phyloP scores from a whole-genome alignment of 2,329 filamentous ascomycete genomes.

The Ophiocordyceps camponoti-saundersi region DNA sequence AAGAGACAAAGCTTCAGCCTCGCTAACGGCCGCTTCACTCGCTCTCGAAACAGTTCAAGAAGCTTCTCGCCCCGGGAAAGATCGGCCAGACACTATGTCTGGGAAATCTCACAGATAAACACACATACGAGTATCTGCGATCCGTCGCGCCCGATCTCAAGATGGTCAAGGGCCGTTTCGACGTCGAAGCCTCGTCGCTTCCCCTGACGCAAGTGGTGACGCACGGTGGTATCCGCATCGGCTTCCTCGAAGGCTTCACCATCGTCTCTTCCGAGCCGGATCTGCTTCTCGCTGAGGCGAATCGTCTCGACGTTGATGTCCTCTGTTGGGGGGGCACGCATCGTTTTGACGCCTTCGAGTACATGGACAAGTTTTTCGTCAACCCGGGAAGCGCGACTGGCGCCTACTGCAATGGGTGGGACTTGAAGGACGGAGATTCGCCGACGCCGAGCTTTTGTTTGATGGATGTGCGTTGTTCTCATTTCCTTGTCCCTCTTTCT shows the following conservation, averaged over 20 bases:
- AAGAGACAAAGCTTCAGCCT: too few species aligned
- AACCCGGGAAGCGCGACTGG: conserved; percentile 52
- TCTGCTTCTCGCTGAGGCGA: conserved; percentile 48
- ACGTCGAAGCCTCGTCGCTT: conserved; percentile 48
- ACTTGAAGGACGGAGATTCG: conserved; percentile 41
- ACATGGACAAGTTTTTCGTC: conserved; percentile 60
- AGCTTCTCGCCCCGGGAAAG: conserved; percentile 68
- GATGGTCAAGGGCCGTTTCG: conserved; percentile 50
- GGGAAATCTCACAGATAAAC: conserved; percentile 64
- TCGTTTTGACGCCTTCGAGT: conserved; percentile 54
- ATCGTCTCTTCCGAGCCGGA: conserved; percentile 51
- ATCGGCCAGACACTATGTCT: conserved; percentile 69
- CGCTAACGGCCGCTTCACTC: neutral
- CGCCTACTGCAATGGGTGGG: conserved; percentile 42
- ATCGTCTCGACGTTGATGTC: conserved; percentile 51
- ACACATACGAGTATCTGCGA: conserved; percentile 66
- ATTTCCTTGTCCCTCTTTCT: too few species aligned
- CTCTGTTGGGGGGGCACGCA: conserved; percentile 54
- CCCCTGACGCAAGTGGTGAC: conserved; percentile 50
- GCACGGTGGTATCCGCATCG: conserved; percentile 47
- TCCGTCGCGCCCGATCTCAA: conserved; percentile 56
- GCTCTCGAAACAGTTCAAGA: conserved; percentile 48
- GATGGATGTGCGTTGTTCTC: conserved; percentile 70
- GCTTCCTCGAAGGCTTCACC: conserved; percentile 52
- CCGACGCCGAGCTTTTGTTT: conserved; percentile 84